Percentiles rank a stretch among this genome's conserved stretches.
Conservation (phyloP, 1,139 yeast species). For the Geotrichum histeridarum region DNA sequence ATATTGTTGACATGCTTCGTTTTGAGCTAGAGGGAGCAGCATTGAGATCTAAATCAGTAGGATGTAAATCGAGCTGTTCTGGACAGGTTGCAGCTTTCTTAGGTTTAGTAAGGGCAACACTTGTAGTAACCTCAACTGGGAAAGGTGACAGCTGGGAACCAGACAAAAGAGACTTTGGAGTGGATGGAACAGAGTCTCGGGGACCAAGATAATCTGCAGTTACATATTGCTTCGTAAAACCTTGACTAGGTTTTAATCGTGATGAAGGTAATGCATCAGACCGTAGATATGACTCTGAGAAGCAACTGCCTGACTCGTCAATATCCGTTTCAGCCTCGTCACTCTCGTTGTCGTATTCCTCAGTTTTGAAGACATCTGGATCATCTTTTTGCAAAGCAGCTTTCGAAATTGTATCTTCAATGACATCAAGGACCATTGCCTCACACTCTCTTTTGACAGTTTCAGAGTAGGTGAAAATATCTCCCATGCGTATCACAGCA, state of each 20-base stretch:
- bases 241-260: neutral
- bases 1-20: constrained; percentile 14
- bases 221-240: neutral
- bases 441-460: constrained; percentile 81
- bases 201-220: neutral
- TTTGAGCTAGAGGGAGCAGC: constrained; percentile 3
- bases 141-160: neutral
- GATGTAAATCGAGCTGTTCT: constrained; percentile 16
- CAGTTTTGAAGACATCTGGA: neutral
- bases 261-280: constrained; percentile 20
- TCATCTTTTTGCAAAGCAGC: constrained; percentile 39
- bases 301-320: constrained; percentile 11
- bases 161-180: constrained; percentile 6
- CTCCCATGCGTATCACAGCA: constrained; percentile 64
- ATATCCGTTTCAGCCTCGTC: constrained; percentile 1
- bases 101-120: neutral
- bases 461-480: constrained; percentile 72
- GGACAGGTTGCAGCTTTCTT: neutral
- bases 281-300: constrained; percentile 26
- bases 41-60: constrained; percentile 28
- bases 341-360: neutral
- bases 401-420: constrained; percentile 56
- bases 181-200: neutral
- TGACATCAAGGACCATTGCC: constrained; percentile 57
- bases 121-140: no score